These are phyloP conservation scores for Moesziomyces sp. DNA, from an alignment of 1,284 basidiomycete genomes.

Conservation along the genomic window DNA sequence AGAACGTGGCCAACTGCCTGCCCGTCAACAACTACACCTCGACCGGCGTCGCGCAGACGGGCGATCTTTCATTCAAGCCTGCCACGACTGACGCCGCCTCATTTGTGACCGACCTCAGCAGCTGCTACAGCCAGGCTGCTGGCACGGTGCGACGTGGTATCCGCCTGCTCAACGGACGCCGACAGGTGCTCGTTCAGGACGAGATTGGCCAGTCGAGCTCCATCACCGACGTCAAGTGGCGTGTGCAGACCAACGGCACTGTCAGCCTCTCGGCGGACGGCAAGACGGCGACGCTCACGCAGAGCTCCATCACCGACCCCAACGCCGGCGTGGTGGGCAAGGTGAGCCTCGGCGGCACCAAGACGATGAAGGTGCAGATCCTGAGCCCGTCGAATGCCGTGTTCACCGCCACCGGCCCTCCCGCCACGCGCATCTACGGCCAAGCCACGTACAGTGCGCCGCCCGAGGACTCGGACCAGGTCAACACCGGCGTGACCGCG, in stretches of 20 bases:
- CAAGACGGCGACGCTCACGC: conserved; percentile 75
- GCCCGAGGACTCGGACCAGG: conserved; percentile 74
- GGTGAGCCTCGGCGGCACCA: conserved; percentile 47
- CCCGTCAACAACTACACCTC: conserved; percentile 75
- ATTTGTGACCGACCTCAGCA: conserved; percentile 82
- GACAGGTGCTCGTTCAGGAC: conserved; percentile 80
- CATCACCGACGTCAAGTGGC: conserved; percentile 77
- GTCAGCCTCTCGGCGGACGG: conserved; percentile 63
- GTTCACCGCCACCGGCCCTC: conserved; percentile 38
- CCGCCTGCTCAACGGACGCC: conserved; percentile 84
- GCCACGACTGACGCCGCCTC: conserved; percentile 81
- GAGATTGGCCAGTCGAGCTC: conserved; percentile 62
- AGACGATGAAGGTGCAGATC: conserved; percentile 71
- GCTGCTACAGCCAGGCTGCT: conserved; percentile 76
- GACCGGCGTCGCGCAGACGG: conserved; percentile 79
- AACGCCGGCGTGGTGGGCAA: conserved; percentile 72
- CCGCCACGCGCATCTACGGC: conserved; percentile 70
- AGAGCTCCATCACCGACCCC: conserved; percentile 72
- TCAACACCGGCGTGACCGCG: conserved; percentile 82
- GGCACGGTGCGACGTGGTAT: conserved; percentile 85
- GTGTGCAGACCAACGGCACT: conserved; percentile 92
- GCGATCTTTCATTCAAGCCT: conserved; percentile 74
- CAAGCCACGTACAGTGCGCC: conserved; percentile 74
- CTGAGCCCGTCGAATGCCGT: conserved; percentile 74
- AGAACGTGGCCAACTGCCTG: conserved; percentile 75